Conservation (phyloP, 805 yeast genomes). For the Kodamaea leandrae region DNA sequence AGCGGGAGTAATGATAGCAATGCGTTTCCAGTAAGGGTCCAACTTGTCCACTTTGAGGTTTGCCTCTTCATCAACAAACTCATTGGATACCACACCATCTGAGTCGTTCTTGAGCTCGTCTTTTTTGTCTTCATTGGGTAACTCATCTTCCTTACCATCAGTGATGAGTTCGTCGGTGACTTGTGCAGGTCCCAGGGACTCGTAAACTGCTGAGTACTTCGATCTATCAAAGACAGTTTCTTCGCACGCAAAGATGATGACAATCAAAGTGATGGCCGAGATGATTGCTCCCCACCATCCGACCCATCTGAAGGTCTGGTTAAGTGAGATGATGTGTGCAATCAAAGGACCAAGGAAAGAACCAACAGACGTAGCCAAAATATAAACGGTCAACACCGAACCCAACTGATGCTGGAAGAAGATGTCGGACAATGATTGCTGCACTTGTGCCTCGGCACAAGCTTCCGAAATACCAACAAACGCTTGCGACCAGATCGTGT, state of each 20-base stretch:
- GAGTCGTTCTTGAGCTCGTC: slow-evolving; percentile 8
- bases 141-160: neutral
- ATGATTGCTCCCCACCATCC: slow-evolving; percentile 48
- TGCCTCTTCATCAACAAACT: neutral
- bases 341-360: slow-evolving; percentile 58
- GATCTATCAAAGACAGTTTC: slow-evolving; percentile 50
- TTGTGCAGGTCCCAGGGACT: too few relatives aligned
- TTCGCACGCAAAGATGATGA: slow-evolving; percentile 48
- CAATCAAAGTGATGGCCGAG: slow-evolving; percentile 41
- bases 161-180: too few relatives aligned
- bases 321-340: slow-evolving; percentile 54
- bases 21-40: slow-evolving; percentile 16
- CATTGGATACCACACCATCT: neutral
- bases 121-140: neutral
- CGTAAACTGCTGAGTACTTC: slow-evolving; percentile 18
- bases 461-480: slow-evolving; percentile 40
- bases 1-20: slow-evolving; percentile 34
- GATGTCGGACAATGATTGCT: slow-evolving; percentile 35
- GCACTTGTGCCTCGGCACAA: slow-evolving; percentile 45
- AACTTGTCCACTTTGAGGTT: slow-evolving; percentile 11
- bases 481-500: slow-evolving; percentile 47
- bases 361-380: slow-evolving; percentile 51
- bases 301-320: slow-evolving; percentile 53
- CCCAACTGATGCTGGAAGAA: slow-evolving; percentile 47
- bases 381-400: slow-evolving; percentile 50